Base-by-base conservation (phyloP, 805 yeast genomes). In the Monosporozyma siamensis region DNA sequence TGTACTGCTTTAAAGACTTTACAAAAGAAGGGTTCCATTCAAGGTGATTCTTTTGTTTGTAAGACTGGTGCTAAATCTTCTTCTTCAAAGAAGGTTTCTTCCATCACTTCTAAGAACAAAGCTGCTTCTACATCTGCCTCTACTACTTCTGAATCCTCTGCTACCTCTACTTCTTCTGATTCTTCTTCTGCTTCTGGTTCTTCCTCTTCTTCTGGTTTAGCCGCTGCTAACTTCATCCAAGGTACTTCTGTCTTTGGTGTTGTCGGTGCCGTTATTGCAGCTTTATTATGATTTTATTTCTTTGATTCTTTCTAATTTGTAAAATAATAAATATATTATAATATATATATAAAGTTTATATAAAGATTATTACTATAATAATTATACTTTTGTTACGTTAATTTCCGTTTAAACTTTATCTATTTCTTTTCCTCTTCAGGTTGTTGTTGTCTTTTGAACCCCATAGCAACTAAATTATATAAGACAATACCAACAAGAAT, bases 1-100 rank as follows among this genome's bases (percentile, higher is more conserved):
- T 92, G 98, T 78, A 64, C 72, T 48, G 70, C 74, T 42, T 86
- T 89, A 72, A 75, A 82, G 65, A 58, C 66, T 43, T 75, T 86
- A 63, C 80, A 85, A 75, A 66, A 70, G 59, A 72, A 74, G 56
- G 94, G 95, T 68, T 84, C 75, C 64, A 80, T 92, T 67, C 87
- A 80, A 71, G 98, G 98, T 77, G 87, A 86, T 72, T 71, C 78
- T 56, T 89, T 78, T 72, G 74, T 67, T 57, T 84, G 94, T 72
- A 72, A 74, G 55, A 83, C 80, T 66, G 80, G 79, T 51, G 63
- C 75, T 39, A 57, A 70, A 18, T 65, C 77, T 25, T 66, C 78
- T 43, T 67, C 80, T 32, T 61, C 67, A 46, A 56, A 64, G 34
- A 23, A 18, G 23, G 52, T 63, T 44, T 48, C 65, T 36, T 48